Evolutionary conservation across 2,329 filamentous ascomycete genomes (phyloP).

Genomic region (Penicillium sp.): DNA sequence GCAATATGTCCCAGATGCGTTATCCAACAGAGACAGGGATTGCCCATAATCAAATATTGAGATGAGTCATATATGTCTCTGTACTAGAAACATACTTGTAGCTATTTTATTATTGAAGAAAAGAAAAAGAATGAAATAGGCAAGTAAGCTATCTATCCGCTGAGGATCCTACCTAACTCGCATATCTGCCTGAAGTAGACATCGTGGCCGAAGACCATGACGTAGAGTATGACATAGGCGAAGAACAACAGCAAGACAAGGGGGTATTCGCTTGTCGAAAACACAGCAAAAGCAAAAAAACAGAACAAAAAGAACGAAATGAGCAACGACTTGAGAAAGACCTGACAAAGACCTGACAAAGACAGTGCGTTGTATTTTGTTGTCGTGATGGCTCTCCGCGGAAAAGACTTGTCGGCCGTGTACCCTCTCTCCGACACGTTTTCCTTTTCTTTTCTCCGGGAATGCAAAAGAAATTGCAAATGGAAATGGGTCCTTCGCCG

Average conservation of each 20-base stretch:
- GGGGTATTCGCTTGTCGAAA: conserved; percentile 23
- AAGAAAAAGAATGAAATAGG: background rate
- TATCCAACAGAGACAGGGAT: background rate
- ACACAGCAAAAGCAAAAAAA: background rate
- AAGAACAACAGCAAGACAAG: conserved; percentile 7
- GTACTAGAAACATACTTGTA: too few relatives aligned
- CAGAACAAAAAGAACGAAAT: background rate
- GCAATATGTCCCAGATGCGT: background rate
- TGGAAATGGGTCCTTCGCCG: background rate
- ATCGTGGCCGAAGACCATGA: background rate
- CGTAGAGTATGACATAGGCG: background rate
- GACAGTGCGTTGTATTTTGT: background rate
- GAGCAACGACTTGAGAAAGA: background rate
- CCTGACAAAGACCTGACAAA: background rate
- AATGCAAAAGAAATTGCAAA: background rate
- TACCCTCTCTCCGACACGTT: background rate
- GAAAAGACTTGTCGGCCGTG: background rate
- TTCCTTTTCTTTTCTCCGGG: background rate
- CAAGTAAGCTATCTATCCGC: background rate
- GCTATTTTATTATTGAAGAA: background rate
- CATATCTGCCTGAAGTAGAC: background rate
- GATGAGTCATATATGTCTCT: background rate
- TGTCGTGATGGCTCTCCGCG: conserved; percentile 7
- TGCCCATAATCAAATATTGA: background rate
- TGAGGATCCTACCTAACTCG: background rate